A percentile compares a stretch with the other conserved stretches of the same genome.
Conservation (phyloP, 768 basidiomycete species). For the Galerina marginata region DNA sequence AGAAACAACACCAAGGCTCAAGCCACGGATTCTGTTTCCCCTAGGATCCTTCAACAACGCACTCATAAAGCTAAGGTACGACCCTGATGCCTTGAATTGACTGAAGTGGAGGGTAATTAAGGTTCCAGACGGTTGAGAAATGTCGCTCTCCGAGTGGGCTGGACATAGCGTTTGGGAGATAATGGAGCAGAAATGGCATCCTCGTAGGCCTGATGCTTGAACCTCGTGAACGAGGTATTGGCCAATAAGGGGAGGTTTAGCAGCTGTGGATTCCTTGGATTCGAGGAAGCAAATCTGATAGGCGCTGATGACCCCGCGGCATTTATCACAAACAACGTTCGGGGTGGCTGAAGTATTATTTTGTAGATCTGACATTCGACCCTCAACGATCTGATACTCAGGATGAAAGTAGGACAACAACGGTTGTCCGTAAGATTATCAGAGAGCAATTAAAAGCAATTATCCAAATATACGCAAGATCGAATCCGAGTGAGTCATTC, state of each 20-base stretch:
- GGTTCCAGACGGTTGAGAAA: not conserved
- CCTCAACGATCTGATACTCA: no score
- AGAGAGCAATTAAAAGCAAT: no score
- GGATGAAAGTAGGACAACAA: no score
- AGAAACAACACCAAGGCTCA: not conserved
- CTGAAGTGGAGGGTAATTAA: constrained; percentile 1
- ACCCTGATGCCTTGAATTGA: not conserved
- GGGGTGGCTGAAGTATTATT: constrained; percentile 6
- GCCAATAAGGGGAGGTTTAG: not conserved
- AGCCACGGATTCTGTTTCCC: not conserved
- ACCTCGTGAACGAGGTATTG: not conserved
- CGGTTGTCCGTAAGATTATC: no score
- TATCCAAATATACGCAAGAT: no score
- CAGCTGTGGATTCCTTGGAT: not conserved
- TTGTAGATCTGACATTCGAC: no score
- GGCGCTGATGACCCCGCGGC: not conserved
- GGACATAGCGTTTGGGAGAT: constrained; percentile 11
- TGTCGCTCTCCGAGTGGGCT: constrained; percentile 8
- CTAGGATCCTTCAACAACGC: not conserved
- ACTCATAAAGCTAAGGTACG: not conserved
- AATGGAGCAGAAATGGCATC: constrained; percentile 18
- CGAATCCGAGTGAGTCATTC: not conserved
- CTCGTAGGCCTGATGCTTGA: constrained; percentile 6
- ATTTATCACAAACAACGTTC: constrained; percentile 10
- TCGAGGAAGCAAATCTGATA: not conserved